Evolutionary conservation across 257 asterid genomes (phyloP), one percentile per base, ranked within the genome.

Genomic region (Gynochthodes officinalis): DNA sequence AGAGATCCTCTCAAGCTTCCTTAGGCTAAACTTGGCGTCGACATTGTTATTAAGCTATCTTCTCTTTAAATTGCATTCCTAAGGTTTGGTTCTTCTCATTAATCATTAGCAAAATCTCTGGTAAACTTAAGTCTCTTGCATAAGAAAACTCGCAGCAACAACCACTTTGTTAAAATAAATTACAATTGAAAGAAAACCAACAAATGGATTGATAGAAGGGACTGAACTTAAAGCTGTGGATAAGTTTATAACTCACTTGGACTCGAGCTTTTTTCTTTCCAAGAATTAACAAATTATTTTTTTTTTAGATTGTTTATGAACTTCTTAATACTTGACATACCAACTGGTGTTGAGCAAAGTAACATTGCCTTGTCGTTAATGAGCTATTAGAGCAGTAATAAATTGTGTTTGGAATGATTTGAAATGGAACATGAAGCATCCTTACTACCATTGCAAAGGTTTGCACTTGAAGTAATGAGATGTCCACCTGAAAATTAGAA

Each of bases 1-100:
- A 72, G 96, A 76, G 98, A 92, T 75, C 98, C 98, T 70, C 91
- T 92, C 69, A 81, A 90, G 74, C 96, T 90, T 75, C 98, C 96
- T 2, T 92, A 96, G 98, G 91, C 96, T 21, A 96, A 92, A 53
- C 83, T 92, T 6, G 98, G 96, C 63, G 88, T 90, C 28, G 96
- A 92, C 82, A 92, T 92, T 64, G 96, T 92, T 21, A 92, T 92
- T 67, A 96, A 92, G 93, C 95, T 86, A 72, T 55, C 42, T 35
- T 25, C 10, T 37, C 37, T 39, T 61, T 37, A 30, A 33, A 18
- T 0, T 23, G 3, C n/a, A 33, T 15, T 61, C 50, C n/a, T 13
- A 46, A 49, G 44, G 13, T 61, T 37, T 18, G 11, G 7, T 62
- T 7, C 5, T n/a, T n/a, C n/a, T n/a, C n/a, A n/a, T n/a, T n/a